Evolutionary conservation across 768 basidiomycete genomes (phyloP).

Genomic region (Dioszegia hungarica): DNA sequence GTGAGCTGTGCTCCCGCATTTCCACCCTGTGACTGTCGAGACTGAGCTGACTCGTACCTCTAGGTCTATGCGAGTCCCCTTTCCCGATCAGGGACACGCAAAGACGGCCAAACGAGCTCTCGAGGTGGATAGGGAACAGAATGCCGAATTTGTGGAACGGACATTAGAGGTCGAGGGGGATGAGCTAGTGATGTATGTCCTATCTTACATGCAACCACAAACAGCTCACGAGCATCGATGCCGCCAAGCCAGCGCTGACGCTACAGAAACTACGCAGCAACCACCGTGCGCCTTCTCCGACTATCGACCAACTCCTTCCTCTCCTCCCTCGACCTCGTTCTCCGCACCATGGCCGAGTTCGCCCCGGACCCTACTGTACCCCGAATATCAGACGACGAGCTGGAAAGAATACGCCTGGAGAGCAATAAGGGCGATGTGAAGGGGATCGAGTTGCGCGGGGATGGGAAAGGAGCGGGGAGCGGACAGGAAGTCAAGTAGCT

Average conservation of each 20-base stretch:
- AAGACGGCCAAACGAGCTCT: constrained; percentile 74
- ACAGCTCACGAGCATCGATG: not conserved
- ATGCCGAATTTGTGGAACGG: constrained; percentile 72
- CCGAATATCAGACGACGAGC: constrained; percentile 22
- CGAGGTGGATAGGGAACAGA: constrained; percentile 79
- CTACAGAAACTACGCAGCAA: constrained; percentile 57
- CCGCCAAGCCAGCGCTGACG: constrained; percentile 26
- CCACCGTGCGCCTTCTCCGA: constrained; percentile 79
- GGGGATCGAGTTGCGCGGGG: constrained; percentile 41
- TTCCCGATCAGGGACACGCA: constrained; percentile 69
- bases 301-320: constrained; percentile 79
- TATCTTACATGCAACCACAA: not conserved
- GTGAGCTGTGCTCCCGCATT: not conserved
- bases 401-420: constrained; percentile 17
- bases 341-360: constrained; percentile 75
- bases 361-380: constrained; percentile 58
- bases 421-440: constrained; percentile 15
- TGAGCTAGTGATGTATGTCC: constrained; percentile 68
- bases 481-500: constrained; percentile 36
- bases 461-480: constrained; percentile 38
- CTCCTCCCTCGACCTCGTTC: constrained; percentile 80
- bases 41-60: not conserved
- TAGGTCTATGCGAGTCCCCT: constrained; percentile 69
- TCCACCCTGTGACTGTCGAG: not conserved
- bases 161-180: constrained; percentile 64